Evolutionary conservation across 2,329 filamentous ascomycete species (phyloP), one percentile per base, ranked within the genome.

Genomic region (Coleophoma eucalyptorum): DNA sequence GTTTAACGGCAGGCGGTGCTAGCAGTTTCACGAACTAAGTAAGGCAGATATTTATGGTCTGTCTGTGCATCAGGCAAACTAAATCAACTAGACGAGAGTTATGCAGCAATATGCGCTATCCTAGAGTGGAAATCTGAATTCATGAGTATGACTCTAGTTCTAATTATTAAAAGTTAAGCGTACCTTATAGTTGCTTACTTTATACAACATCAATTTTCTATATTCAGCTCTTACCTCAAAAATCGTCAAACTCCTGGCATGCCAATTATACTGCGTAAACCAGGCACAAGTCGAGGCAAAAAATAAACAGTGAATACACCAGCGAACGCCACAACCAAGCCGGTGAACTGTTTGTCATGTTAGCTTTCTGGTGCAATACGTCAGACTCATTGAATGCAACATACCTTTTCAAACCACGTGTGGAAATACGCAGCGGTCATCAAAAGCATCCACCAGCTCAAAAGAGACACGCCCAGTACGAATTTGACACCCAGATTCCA

Each of bases 401-500:
- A 63, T 62, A 89, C 87, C 86, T 97, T 99, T 74, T 99, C 94
- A 62, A 95, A 86, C 92, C 93, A 97, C 0, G 94, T 99, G 69
- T 99, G 94, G 65, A 99, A 99, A 77, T 93, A 99, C 37, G 95
- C 92, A 3, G 92, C 92, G 38, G 94, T 99, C 94, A 99, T 99
- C 54, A 97, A 77, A 66, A 99, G 70, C 94, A 99, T 99, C 90
- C 94, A 97, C 74, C 86, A 81, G 64, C 86, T 90, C 64, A 97
- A 62, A 0, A 70, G 84, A 16, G 87, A 79, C 21, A 97, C 82
- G 0, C 65, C 77, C 20, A 78, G 70, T 55, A 84, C 80, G 57
- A 87, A 72, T 76, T 81, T 73, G 60, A 71, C 71, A 8, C 77
- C 71, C 46, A 79, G 58, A 3, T 76, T 72, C 50, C 80, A 67